A percentile compares a stretch with the other conserved stretches of the same genome.
Conservation (phyloP, 345 rosid species). For the Bruguiera parviflora region DNA sequence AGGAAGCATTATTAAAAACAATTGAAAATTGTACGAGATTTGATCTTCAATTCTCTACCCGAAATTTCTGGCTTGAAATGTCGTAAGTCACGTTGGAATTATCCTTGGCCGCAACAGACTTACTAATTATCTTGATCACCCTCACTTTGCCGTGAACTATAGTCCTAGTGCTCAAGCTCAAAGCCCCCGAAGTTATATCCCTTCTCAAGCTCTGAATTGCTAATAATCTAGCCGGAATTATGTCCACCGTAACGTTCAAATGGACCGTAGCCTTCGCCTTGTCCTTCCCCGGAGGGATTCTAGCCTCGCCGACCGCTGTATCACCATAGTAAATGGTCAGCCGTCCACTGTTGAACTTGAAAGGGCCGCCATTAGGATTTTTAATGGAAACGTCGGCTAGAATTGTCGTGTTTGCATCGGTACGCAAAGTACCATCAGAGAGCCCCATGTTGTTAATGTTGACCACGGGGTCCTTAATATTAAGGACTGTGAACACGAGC, state of each 20-base stretch:
- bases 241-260: constrained; percentile 37
- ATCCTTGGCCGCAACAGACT: constrained; percentile 19
- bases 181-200: constrained; percentile 2
- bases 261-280: constrained; percentile 36
- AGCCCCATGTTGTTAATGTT: constrained; percentile 19
- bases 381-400: constrained; percentile 39
- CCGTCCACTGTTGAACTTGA: constrained; percentile 27
- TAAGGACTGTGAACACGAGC: constrained; percentile 39
- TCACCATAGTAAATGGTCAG: constrained; percentile 27
- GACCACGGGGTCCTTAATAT: constrained; percentile 34
- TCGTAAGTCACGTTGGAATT: constrained; percentile 32
- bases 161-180: constrained; percentile 33
- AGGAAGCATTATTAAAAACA: not conserved
- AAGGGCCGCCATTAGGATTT: constrained; percentile 47
- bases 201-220: not conserved
- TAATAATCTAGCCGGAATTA: constrained; percentile 22
- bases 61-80: constrained; percentile 9
- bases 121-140: constrained; percentile 31
- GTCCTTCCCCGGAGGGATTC: constrained; percentile 29
- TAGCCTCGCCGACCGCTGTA: constrained; percentile 31
- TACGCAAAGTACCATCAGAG: constrained; percentile 4
- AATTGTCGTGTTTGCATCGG: constrained; percentile 34
- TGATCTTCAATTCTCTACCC: constrained; percentile 5
- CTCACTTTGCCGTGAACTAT: constrained; percentile 39
- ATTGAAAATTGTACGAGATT: not conserved